Evolutionary conservation across 805 yeast genomes (phyloP).

Genomic region (Cyberlindnera saturnus): DNA sequence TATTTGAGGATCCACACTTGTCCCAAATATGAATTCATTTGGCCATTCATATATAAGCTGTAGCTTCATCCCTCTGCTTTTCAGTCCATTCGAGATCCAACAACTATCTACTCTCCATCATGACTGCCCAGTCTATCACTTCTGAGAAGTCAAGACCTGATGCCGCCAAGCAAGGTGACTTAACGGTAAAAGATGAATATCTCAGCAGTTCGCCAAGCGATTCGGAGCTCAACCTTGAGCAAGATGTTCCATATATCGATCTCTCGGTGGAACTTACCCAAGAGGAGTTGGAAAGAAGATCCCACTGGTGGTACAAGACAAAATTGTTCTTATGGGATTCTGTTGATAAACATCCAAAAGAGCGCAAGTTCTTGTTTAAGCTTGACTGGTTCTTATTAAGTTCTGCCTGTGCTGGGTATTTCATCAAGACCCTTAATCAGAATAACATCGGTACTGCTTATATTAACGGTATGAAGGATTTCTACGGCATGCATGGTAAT

Average conservation of each 20-base stretch:
- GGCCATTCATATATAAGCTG: too few species aligned
- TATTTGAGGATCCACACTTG: too few species aligned
- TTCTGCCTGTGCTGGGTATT: slow-evolving; percentile 40
- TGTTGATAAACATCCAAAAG: slow-evolving; percentile 30
- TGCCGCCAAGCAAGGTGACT: too few species aligned
- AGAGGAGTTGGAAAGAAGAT: slow-evolving; percentile 9
- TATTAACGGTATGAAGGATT: slow-evolving; percentile 42
- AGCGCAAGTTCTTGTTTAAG: slow-evolving; percentile 28
- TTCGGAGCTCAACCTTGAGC: too few species aligned
- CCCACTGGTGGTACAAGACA: slow-evolving; percentile 9
- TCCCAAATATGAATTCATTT: too few species aligned
- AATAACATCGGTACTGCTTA: slow-evolving; percentile 39
- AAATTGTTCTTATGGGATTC: slow-evolving; percentile 24
- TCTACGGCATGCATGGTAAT: slow-evolving; percentile 33
- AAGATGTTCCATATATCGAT: slow-evolving; percentile 11
- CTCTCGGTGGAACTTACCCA: slow-evolving; percentile 5
- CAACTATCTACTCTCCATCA: too few species aligned
- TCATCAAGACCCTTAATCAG: slow-evolving; percentile 39
- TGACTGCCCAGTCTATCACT: too few species aligned
- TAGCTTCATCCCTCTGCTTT: too few species aligned
- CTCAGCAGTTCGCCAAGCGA: too few species aligned
- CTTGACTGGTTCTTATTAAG: slow-evolving; percentile 34
- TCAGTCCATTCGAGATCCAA: too few species aligned
- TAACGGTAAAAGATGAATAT: too few species aligned
- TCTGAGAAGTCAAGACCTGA: too few species aligned